Evolutionary conservation across 192 early-diverging fungal genomes (phyloP).

Genomic region (Podila clonocystis): DNA sequence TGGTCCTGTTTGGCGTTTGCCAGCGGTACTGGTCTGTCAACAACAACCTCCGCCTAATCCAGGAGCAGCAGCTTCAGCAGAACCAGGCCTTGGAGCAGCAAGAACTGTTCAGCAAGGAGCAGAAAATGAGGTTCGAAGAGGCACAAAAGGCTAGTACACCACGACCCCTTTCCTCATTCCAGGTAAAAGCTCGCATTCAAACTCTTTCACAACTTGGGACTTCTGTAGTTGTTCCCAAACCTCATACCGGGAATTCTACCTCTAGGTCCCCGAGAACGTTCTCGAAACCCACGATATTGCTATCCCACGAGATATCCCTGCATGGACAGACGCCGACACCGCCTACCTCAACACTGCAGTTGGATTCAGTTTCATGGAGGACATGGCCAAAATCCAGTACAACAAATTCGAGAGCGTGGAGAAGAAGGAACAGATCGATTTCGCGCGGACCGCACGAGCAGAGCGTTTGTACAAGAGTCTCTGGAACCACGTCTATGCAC

Average conservation of each 20-base stretch:
- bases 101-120: not conserved
- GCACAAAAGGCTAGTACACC: too few species aligned
- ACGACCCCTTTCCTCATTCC: too few species aligned
- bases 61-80: not conserved
- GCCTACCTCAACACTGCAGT: not conserved
- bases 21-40: slow-evolving; percentile 7
- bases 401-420: slow-evolving; percentile 1
- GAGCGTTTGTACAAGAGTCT: slow-evolving; percentile 27
- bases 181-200: too few species aligned
- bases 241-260: not conserved
- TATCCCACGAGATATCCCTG: slow-evolving; percentile 10
- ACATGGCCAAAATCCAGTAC: slow-evolving; percentile 16
- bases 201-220: too few species aligned
- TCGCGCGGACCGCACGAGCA: slow-evolving; percentile 3
- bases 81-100: not conserved
- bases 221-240: too few species aligned
- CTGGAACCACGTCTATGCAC: slow-evolving; percentile 9
- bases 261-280: not conserved
- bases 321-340: slow-evolving; percentile 26
- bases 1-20: slow-evolving; percentile 9
- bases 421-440: not conserved
- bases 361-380: slow-evolving; percentile 23
- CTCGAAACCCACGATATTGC: slow-evolving; percentile 9
- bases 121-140: too few species aligned
- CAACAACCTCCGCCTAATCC: not conserved